Percentiles rank a stretch among this genome's conserved stretches.
phyloP scores from a whole-genome alignment of 345 rosid genomes.

The Hirschfeldia incana region DNA sequence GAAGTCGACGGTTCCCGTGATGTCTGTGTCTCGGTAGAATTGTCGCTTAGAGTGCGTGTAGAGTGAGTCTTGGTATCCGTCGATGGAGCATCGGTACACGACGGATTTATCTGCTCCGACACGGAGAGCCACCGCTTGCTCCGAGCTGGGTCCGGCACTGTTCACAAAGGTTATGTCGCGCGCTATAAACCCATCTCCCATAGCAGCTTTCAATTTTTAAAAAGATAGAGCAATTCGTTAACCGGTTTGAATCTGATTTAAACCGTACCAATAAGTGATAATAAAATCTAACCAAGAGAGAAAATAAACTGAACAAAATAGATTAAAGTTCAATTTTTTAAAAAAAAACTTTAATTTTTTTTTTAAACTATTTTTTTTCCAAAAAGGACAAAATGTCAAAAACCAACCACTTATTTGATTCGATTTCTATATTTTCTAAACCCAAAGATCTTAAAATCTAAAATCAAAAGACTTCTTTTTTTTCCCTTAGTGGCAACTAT shows the following conservation, averaged over 20 bases:
- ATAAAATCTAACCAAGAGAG: not conserved
- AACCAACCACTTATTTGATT: not conserved
- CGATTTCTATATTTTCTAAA: not conserved
- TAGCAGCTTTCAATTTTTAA: slow-evolving; percentile 39
- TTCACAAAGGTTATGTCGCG: slow-evolving; percentile 60
- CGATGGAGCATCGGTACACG: slow-evolving; percentile 46
- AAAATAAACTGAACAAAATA: not conserved
- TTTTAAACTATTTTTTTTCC: no score
- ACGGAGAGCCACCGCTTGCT: slow-evolving; percentile 70
- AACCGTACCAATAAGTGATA: not conserved
- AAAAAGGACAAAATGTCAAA: not conserved
- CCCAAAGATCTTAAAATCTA: not conserved
- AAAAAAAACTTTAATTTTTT: no score
- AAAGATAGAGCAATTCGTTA: not conserved
- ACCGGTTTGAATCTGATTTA: not conserved
- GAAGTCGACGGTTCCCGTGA: slow-evolving; percentile 62
- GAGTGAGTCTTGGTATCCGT: slow-evolving; percentile 65
- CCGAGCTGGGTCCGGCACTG: slow-evolving; percentile 58
- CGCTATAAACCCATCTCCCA: slow-evolving; percentile 62
- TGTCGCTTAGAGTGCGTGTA: slow-evolving; percentile 60
- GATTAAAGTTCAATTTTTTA: not conserved
- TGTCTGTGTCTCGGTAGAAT: slow-evolving; percentile 51
- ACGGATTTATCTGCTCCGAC: slow-evolving; percentile 56
- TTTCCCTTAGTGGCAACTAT: no score
- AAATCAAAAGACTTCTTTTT: not conserved